A percentile compares a stretch with the other conserved stretches of the same genome.
Conservation (phyloP, 805 yeast species). For the Myxozyma geophila region DNA sequence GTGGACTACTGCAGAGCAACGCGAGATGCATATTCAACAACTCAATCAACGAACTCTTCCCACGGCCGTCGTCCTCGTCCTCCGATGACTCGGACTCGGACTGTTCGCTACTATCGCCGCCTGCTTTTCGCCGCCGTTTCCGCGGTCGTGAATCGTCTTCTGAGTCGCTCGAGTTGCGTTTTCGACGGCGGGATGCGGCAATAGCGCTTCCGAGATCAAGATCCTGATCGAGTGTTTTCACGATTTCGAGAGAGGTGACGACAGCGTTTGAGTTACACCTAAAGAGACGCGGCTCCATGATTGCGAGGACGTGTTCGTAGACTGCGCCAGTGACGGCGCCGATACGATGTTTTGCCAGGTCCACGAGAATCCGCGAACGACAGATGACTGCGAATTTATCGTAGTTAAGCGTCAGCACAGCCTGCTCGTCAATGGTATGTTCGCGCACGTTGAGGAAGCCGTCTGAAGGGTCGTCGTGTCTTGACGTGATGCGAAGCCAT, state of each 20-base stretch:
- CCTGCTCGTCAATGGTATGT: conserved; percentile 23
- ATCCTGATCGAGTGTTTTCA: conserved; percentile 31
- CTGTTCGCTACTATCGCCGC: neutral
- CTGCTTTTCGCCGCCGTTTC: conserved; percentile 7
- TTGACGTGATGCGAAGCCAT: conserved; percentile 25
- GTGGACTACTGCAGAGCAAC: conserved; percentile 56
- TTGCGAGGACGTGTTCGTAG: conserved; percentile 60
- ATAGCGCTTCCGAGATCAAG: conserved; percentile 36
- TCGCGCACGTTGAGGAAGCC: conserved; percentile 18
- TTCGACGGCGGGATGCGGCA: conserved; percentile 13
- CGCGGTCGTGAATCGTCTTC: conserved; percentile 3
- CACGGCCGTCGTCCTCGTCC: conserved; percentile 20
- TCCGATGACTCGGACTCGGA: conserved; percentile 10
- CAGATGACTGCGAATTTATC: conserved; percentile 68
- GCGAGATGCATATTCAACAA: conserved; percentile 58
- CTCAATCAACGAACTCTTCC: conserved; percentile 16
- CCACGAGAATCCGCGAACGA: conserved; percentile 66
- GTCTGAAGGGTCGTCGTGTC: conserved; percentile 35
- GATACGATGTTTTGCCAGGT: conserved; percentile 65
- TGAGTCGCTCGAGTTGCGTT: neutral
- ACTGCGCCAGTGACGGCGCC: conserved; percentile 71
- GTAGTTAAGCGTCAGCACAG: conserved; percentile 63
- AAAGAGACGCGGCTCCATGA: conserved; percentile 58
- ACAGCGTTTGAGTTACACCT: conserved; percentile 43
- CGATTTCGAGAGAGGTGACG: conserved; percentile 47